Evolutionary conservation across 441 rosid species (phyloP).

Genomic region (Syzygium syzygioides): DNA sequence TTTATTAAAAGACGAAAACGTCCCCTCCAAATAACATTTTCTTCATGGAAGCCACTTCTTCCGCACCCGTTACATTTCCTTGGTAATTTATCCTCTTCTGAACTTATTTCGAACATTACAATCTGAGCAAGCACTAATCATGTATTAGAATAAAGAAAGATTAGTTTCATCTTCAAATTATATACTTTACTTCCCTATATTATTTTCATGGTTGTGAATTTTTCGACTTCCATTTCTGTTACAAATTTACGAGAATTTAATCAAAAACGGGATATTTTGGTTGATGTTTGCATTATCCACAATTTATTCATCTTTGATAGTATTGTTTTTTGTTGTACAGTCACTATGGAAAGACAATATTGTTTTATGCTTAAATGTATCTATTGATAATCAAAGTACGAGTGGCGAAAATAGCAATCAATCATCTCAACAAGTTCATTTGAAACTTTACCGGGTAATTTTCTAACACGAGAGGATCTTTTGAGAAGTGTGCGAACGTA

Average conservation of each 20-base stretch:
- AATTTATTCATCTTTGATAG: background rate
- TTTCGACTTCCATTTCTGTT: background rate
- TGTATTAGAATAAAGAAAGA: too few relatives aligned
- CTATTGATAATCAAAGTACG: background rate
- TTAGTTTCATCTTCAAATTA: too few relatives aligned
- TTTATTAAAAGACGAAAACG: background rate
- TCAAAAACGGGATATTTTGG: background rate
- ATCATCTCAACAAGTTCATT: background rate
- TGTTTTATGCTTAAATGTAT: background rate
- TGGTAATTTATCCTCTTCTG: background rate
- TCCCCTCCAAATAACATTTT: background rate
- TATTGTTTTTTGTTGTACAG: background rate
- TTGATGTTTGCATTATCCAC: background rate
- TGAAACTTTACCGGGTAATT: background rate
- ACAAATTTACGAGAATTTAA: background rate
- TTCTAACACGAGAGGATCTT: background rate
- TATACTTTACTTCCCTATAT: background rate
- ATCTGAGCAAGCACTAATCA: background rate
- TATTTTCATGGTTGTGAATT: background rate
- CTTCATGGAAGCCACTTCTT: background rate
- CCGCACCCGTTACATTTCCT: background rate
- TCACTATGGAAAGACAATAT: background rate
- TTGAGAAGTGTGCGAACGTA: background rate
- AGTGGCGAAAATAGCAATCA: background rate
- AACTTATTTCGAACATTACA: background rate